Conservation (phyloP, 2,329 filamentous ascomycete genomes). For the Cytospora leucostoma region DNA sequence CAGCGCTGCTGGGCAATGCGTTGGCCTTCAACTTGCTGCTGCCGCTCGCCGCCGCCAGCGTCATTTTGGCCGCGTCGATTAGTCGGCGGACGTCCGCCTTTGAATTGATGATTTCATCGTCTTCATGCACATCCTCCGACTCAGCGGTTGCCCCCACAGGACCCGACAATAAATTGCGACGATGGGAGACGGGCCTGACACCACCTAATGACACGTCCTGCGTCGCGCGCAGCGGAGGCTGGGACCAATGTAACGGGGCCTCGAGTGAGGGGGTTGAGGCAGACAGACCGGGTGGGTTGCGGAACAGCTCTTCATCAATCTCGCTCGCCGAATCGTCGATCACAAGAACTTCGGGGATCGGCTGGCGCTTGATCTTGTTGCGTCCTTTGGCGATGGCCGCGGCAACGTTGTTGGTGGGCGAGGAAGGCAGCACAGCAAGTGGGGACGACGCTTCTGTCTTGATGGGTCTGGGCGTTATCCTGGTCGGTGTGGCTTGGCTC, state of each 20-base stretch:
- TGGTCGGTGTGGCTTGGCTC: conserved; percentile 6
- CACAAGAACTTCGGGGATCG: conserved; percentile 8
- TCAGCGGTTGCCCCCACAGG: too few species aligned
- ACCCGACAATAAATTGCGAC: neutral
- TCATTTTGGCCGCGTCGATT: neutral
- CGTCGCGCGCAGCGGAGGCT: conserved; percentile 16
- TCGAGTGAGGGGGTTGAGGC: neutral
- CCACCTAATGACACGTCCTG: neutral
- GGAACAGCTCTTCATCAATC: conserved; percentile 14
- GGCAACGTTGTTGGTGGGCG: conserved; percentile 21
- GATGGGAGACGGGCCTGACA: neutral
- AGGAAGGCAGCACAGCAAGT: neutral
- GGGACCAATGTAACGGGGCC: conserved; percentile 19
- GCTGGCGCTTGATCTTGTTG: neutral
- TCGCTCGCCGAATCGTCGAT: conserved; percentile 8
- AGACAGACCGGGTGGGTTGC: neutral
- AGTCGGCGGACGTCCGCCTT: neutral
- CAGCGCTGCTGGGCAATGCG: neutral
- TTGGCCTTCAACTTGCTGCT: neutral
- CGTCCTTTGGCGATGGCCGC: conserved; percentile 13
- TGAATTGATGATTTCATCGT: neutral
- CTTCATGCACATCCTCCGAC: too few species aligned
- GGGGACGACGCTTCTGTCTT: conserved; percentile 12
- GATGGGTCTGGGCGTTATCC: neutral
- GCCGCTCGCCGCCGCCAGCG: neutral